These are phyloP conservation scores for Incumbomyces delicatus DNA, from an alignment of 2,329 filamentous ascomycete genomes.

Conservation along the genomic window DNA sequence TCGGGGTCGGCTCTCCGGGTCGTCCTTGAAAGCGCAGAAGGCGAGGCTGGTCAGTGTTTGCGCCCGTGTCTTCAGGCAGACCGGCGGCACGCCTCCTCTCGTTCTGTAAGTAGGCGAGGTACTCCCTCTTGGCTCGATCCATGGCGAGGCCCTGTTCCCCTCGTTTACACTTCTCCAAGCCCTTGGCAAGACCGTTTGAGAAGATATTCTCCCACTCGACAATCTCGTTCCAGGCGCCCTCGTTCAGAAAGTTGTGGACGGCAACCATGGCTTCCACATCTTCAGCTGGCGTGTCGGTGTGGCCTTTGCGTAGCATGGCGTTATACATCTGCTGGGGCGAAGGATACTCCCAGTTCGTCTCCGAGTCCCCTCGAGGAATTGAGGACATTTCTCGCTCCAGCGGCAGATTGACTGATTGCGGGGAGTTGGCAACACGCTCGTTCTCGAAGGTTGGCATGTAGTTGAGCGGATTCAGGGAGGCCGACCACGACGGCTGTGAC, in stretches of 20 bases:
- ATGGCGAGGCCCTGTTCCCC: slow-evolving; percentile 59
- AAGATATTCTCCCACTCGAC: slow-evolving; percentile 89
- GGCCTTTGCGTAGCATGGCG: slow-evolving; percentile 88
- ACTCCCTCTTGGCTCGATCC: slow-evolving; percentile 39
- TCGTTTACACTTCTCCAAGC: slow-evolving; percentile 62
- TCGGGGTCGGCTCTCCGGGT: slow-evolving; percentile 82
- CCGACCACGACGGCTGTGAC: slow-evolving; percentile 22
- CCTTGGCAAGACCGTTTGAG: slow-evolving; percentile 57
- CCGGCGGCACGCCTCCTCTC: slow-evolving; percentile 29
- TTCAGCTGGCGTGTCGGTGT: slow-evolving; percentile 85
- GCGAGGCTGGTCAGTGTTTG: slow-evolving; percentile 46
- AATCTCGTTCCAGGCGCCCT: slow-evolving; percentile 94
- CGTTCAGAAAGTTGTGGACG: slow-evolving; percentile 96
- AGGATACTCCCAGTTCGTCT: slow-evolving; percentile 91
- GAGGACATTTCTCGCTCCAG: slow-evolving; percentile 75
- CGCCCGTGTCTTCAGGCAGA: neutral
- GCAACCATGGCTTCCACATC: slow-evolving; percentile 95
- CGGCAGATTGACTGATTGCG: slow-evolving; percentile 62
- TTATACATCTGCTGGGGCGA: slow-evolving; percentile 99
- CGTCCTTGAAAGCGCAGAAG: slow-evolving; percentile 81
- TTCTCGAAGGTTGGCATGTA: slow-evolving; percentile 91
- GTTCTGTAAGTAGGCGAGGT: slow-evolving; percentile 19
- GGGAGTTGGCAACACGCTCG: slow-evolving; percentile 52
- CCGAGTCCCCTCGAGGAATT: slow-evolving; percentile 74
- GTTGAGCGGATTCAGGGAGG: slow-evolving; percentile 67